phyloP scores from a whole-genome alignment of 2,329 filamentous ascomycete species.

The Botrytis tulipae region DNA sequence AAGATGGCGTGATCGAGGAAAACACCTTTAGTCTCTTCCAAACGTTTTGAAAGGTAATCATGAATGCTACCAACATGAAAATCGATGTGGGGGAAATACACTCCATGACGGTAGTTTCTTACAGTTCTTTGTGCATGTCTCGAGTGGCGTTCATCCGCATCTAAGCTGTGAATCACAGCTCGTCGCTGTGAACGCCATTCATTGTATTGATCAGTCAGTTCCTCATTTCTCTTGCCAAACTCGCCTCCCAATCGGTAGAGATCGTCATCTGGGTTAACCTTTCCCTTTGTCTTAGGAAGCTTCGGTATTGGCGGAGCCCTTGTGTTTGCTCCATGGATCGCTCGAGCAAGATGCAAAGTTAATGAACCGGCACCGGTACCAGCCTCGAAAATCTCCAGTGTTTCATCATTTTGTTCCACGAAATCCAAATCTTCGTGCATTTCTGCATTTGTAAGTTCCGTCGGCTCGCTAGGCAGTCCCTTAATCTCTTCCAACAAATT shows the following conservation, averaged over 20 bases:
- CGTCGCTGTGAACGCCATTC: conserved; percentile 46
- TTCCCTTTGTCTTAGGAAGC: background rate
- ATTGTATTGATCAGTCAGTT: conserved; percentile 24
- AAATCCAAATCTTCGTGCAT: background rate
- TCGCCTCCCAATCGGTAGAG: background rate
- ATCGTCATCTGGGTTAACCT: conserved; percentile 6
- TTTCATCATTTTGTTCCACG: conserved; percentile 31
- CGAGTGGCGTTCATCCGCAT: conserved; percentile 61
- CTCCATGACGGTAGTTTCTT: conserved; percentile 63
- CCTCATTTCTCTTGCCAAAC: background rate
- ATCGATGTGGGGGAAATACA: conserved; percentile 69
- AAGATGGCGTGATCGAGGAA: conserved; percentile 72
- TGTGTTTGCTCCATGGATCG: conserved; percentile 71
- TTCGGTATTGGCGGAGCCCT: conserved; percentile 44
- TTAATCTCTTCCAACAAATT: conserved; percentile 35
- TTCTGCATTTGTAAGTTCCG: background rate
- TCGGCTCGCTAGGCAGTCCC: background rate
- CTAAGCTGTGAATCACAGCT: conserved; percentile 74
- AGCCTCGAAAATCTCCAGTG: conserved; percentile 76
- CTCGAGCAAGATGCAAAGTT: conserved; percentile 71
- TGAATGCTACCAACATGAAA: conserved; percentile 69
- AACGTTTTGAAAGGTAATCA: conserved; percentile 58
- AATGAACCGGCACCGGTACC: conserved; percentile 82
- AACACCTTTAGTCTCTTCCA: conserved; percentile 46
- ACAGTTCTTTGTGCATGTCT: conserved; percentile 63